phyloP scores from a whole-genome alignment of 139 green algal species.

The Coccomyxa sp. region DNA sequence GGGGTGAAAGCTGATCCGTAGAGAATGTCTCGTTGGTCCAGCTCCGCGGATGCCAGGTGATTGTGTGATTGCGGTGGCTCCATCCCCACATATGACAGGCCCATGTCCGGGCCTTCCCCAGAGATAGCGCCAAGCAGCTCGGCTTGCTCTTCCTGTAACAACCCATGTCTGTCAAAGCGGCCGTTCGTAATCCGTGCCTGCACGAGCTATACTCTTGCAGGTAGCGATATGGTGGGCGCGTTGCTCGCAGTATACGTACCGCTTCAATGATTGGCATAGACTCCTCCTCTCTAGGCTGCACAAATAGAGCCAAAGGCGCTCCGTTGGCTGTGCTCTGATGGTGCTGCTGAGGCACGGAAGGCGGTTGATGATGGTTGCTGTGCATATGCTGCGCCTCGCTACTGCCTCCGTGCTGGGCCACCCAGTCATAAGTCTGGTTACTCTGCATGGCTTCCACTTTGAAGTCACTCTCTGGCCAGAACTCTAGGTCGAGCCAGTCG shows the following conservation, averaged over 20 bases:
- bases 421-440: not conserved
- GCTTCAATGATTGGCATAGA: not conserved
- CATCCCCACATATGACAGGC: not conserved
- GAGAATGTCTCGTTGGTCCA: too few species aligned
- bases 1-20: too few species aligned
- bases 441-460: conserved; percentile 6
- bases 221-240: not conserved
- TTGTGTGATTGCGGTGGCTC: too few species aligned
- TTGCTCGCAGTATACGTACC: not conserved
- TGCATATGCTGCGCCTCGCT: conserved; percentile 4
- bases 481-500: conserved; percentile 9
- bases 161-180: too few species aligned
- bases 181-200: too few species aligned
- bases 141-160: not conserved
- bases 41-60: too few species aligned
- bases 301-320: not conserved
- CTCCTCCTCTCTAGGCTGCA: not conserved
- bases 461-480: conserved; percentile 11
- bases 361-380: not conserved
- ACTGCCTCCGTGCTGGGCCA: not conserved
- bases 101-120: not conserved
- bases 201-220: not conserved
- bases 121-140: not conserved
- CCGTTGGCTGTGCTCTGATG: not conserved
- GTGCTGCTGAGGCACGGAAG: conserved; percentile 1